These are phyloP conservation scores for Oryza australiensis DNA, from an alignment of 176 grass and related monocot species.

Conservation along the genomic window DNA sequence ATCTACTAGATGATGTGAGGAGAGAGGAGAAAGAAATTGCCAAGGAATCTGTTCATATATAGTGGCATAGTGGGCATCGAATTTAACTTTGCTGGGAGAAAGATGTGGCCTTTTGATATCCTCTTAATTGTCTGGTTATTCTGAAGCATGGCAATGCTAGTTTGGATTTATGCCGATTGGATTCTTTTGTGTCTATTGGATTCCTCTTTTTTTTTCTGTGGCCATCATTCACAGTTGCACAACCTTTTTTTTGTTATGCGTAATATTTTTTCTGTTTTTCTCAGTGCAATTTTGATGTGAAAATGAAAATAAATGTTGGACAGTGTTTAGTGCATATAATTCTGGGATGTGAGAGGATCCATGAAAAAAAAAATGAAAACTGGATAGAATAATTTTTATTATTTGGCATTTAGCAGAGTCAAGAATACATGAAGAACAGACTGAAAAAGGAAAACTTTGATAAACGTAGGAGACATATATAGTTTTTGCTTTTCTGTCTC, in stretches of 20 bases:
- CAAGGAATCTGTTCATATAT: constrained; percentile 15
- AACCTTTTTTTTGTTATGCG: not conserved
- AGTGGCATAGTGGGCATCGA: not conserved
- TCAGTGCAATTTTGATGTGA: not conserved
- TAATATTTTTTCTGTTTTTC: not conserved
- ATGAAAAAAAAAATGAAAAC: not conserved
- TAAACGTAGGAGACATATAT: not conserved
- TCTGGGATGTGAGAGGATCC: not conserved
- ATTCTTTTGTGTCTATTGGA: not conserved
- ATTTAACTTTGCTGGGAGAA: not conserved
- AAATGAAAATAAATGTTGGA: not conserved
- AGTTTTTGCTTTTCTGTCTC: not conserved
- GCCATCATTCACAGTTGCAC: not conserved
- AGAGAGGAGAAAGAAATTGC: not conserved
- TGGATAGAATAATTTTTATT: not conserved
- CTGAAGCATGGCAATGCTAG: not conserved
- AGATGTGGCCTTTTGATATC: constrained; percentile 21
- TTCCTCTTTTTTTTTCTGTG: not conserved
- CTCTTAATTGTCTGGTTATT: not conserved
- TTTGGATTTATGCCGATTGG: not conserved
- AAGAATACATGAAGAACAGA: not conserved
- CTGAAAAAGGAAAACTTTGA: not conserved
- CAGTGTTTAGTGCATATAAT: not conserved
- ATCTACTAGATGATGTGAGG: not conserved
- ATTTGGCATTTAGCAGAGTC: not conserved